Evolutionary conservation across 768 basidiomycete genomes (phyloP).

Genomic region (Boletus rex-veris): DNA sequence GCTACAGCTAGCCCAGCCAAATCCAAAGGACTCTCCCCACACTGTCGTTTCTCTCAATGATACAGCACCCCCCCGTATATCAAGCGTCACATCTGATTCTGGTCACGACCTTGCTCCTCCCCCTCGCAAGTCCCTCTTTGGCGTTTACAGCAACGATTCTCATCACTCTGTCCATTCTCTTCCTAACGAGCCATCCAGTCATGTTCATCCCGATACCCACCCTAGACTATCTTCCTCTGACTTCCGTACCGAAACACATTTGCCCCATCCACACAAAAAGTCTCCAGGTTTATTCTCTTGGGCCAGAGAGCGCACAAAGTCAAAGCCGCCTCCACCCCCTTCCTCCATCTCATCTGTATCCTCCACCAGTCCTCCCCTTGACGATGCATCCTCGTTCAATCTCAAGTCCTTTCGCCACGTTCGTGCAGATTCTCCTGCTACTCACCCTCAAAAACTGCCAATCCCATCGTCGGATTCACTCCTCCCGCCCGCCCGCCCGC

Average conservation of each 20-base stretch:
- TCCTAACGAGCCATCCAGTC: conserved; percentile 38
- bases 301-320: conserved; percentile 37
- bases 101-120: conserved; percentile 50
- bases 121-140: conserved; percentile 63
- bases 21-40: not conserved
- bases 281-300: conserved; percentile 36
- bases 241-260: conserved; percentile 4
- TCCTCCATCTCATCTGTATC: conserved; percentile 35
- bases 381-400: conserved; percentile 52
- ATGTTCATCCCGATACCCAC: conserved; percentile 18
- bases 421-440: conserved; percentile 41
- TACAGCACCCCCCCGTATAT: conserved; percentile 33
- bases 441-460: conserved; percentile 15
- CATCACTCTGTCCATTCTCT: conserved; percentile 59
- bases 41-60: conserved; percentile 21
- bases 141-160: conserved; percentile 44
- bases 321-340: conserved; percentile 26
- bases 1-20: conserved; percentile 16
- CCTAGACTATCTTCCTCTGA: conserved; percentile 14
- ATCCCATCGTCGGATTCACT: conserved; percentile 24
- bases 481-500: conserved; percentile 40
- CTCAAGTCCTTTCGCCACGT: conserved; percentile 74
- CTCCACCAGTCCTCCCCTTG: conserved; percentile 18
- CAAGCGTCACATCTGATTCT: conserved; percentile 41
- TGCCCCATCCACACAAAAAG: conserved; percentile 27